Conservation (phyloP, 257 asterid species). For the Penstemon eatonii region DNA sequence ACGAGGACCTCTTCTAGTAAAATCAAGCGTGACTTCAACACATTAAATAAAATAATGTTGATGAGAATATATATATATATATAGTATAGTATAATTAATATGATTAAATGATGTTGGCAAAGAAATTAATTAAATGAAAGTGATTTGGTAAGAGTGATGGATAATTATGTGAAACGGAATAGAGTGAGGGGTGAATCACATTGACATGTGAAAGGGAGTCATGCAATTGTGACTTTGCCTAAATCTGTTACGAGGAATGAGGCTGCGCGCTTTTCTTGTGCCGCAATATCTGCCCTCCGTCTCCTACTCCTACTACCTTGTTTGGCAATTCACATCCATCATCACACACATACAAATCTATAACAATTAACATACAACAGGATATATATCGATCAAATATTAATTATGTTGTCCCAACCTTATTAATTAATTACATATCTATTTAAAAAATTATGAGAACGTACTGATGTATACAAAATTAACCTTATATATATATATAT, state of each 20-base stretch:
- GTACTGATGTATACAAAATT: too few species aligned
- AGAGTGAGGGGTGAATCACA: constrained; percentile 8
- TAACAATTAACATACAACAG: too few species aligned
- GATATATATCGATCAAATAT: too few species aligned
- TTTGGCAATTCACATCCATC: neutral
- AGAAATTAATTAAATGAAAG: neutral
- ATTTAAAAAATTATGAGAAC: too few species aligned
- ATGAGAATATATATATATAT: neutral
- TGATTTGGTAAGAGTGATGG: constrained; percentile 22
- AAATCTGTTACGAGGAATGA: constrained; percentile 23
- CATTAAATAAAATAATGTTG: neutral
- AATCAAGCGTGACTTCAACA: too few species aligned
- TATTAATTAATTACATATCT: too few species aligned
- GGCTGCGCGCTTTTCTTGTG: constrained; percentile 27
- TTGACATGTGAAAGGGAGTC: constrained; percentile 27
- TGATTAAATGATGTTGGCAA: constrained; percentile 2
- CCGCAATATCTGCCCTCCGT: constrained; percentile 23
- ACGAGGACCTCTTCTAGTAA: too few species aligned
- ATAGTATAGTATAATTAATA: neutral
- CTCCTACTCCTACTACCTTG: neutral
- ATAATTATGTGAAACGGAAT: constrained; percentile 31
- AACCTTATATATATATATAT: too few species aligned
- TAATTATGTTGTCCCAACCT: too few species aligned
- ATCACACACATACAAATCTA: too few species aligned
- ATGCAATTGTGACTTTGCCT: constrained; percentile 32